Conservation (phyloP, 441 rosid genomes). For the Syzygium malaccense region DNA sequence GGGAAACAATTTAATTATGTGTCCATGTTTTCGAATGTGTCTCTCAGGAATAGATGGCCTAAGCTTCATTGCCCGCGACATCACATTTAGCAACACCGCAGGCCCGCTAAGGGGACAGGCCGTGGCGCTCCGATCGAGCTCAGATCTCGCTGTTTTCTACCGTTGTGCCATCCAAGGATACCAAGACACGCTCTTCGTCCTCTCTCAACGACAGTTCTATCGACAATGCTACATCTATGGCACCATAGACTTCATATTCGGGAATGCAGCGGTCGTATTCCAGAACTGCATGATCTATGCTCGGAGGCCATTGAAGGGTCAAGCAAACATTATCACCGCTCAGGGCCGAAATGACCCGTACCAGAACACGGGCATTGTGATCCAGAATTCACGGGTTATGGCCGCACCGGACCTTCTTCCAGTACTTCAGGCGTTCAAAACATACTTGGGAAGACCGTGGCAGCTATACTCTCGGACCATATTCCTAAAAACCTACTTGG, state of each 20-base stretch:
- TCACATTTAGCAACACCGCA: constrained; percentile 8
- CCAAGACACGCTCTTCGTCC: constrained; percentile 15
- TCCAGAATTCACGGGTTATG: constrained; percentile 6
- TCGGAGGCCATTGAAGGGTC: constrained; percentile 8
- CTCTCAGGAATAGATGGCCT: constrained; percentile 12
- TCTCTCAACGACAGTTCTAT: constrained; percentile 11
- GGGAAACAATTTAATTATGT: not conserved
- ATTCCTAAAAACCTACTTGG: constrained; percentile 9
- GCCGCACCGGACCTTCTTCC: constrained; percentile 2
- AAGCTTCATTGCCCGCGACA: constrained; percentile 9
- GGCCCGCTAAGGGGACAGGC: constrained; percentile 12
- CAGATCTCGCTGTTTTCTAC: constrained; percentile 11
- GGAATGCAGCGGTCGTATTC: constrained; percentile 13
- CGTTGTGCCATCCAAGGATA: constrained; percentile 11
- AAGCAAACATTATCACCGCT: constrained; percentile 9
- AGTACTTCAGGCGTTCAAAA: constrained; percentile 2
- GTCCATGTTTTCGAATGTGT: not conserved
- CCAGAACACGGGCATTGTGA: constrained; percentile 13
- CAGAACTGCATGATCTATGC: constrained; percentile 8
- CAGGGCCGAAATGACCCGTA: constrained; percentile 12
- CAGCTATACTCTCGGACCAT: constrained; percentile 12
- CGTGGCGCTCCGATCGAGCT: constrained; percentile 11
- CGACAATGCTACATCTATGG: constrained; percentile 7
- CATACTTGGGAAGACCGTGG: constrained; percentile 15
- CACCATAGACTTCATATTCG: constrained; percentile 14